phyloP scores from a whole-genome alignment of 1,284 basidiomycete genomes.

The Boletus mariae region DNA sequence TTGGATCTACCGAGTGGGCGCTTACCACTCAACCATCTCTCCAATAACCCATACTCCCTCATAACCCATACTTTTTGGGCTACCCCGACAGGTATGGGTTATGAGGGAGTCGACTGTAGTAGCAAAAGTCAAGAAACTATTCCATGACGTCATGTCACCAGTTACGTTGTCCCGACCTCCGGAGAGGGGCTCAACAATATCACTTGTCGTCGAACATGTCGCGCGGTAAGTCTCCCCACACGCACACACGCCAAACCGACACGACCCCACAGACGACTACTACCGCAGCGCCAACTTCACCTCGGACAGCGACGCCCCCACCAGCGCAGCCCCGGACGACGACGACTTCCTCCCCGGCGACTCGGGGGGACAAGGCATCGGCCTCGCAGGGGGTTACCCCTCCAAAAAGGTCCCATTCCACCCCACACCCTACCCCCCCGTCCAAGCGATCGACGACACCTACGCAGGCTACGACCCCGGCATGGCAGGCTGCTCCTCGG shows the following conservation, averaged over 20 bases:
- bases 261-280: not conserved
- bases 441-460: conserved; percentile 1
- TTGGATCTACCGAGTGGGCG: no score
- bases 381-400: not conserved
- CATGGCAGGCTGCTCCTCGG: conserved; percentile 20
- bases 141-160: no score
- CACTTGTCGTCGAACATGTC: not conserved
- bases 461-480: conserved; percentile 24
- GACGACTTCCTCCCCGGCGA: not conserved
- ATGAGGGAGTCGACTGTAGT: no score
- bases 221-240: not conserved
- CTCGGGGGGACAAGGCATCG: no score
- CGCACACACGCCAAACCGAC: not conserved
- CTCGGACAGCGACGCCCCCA: conserved; percentile 6
- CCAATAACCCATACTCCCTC: no score
- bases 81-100: no score
- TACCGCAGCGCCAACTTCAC: conserved; percentile 2
- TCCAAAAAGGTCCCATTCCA: not conserved
- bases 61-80: no score
- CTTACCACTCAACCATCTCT: no score
- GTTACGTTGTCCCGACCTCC: no score
- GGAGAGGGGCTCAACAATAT: no score
- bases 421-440: not conserved
- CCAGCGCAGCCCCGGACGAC: not conserved
- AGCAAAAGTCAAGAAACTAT: no score